phyloP scores from a whole-genome alignment of 1,139 yeast genomes.

The Blastobotrys apis region DNA sequence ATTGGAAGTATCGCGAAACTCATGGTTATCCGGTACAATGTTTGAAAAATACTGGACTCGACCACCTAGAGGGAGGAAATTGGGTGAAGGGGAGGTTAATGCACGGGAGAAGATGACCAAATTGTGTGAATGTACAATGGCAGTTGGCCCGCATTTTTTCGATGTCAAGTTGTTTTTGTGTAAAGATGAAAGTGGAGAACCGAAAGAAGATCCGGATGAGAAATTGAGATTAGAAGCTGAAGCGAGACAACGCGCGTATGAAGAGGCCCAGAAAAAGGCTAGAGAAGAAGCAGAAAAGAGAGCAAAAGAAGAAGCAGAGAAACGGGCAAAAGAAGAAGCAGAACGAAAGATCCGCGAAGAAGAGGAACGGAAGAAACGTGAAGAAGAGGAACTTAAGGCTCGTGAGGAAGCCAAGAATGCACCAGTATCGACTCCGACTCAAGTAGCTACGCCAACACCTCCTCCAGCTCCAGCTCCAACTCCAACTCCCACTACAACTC shows the following conservation, averaged over 20 bases:
- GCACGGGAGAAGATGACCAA: constrained; percentile 88
- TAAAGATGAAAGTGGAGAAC: constrained; percentile 41
- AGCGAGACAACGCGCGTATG: constrained; percentile 2
- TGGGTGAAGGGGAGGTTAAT: constrained; percentile 46
- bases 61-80: constrained; percentile 53
- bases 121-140: constrained; percentile 68
- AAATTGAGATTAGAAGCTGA: constrained; percentile 9
- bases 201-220: constrained; percentile 18
- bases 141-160: constrained; percentile 79
- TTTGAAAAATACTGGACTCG: constrained; percentile 72
- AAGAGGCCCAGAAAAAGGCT: constrained; percentile 6
- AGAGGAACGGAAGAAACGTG: background rate
- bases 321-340: constrained; percentile 4
- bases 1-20: constrained; percentile 65
- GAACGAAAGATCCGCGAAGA: constrained; percentile 6
- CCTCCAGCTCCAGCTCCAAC: background rate
- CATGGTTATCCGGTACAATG: constrained; percentile 69
- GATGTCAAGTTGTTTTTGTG: constrained; percentile 74
- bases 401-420: background rate
- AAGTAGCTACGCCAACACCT: background rate
- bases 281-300: constrained; percentile 6
- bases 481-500: too few species aligned
- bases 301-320: constrained; percentile 8
- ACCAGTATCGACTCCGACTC: background rate
- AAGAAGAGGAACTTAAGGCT: background rate